phyloP scores from a whole-genome alignment of 192 early-diverging fungal species.

The Coemansia interrupta region DNA sequence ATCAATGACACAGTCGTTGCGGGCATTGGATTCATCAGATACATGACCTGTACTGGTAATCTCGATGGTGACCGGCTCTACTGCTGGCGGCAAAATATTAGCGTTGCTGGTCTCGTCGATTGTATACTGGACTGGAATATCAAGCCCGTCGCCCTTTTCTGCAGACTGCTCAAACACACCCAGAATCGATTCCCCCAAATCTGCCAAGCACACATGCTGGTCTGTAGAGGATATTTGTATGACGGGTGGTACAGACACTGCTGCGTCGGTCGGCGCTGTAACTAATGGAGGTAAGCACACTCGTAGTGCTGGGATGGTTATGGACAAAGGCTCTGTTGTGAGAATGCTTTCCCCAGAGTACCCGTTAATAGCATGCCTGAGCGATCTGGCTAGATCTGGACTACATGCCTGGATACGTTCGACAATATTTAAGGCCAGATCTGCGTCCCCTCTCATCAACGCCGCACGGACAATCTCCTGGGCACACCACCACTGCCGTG shows the following conservation, averaged over 20 bases:
- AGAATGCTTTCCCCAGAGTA: neutral
- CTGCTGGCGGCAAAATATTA: no score
- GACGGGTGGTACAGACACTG: neutral
- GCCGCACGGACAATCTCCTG: conserved; percentile 23
- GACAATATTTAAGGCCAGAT: conserved; percentile 13
- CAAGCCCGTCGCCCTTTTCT: neutral
- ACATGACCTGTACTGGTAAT: no score
- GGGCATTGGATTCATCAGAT: no score
- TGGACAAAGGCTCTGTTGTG: neutral
- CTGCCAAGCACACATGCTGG: neutral
- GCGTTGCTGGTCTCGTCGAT: neutral
- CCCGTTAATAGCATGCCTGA: neutral
- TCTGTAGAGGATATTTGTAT: neutral
- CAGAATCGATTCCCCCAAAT: conserved; percentile 1
- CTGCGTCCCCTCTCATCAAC: conserved; percentile 33
- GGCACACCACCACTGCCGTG: conserved; percentile 39
- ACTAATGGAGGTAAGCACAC: neutral
- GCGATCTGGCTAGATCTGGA: conserved; percentile 4
- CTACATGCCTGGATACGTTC: neutral
- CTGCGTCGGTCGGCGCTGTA: neutral
- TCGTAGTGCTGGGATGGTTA: neutral
- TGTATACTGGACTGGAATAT: neutral
- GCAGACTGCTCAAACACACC: neutral
- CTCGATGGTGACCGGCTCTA: no score
- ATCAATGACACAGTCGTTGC: neutral